These are phyloP conservation scores for Penicillium verrucosum DNA, from an alignment of 2,329 filamentous ascomycete genomes.

Conservation along the genomic window DNA sequence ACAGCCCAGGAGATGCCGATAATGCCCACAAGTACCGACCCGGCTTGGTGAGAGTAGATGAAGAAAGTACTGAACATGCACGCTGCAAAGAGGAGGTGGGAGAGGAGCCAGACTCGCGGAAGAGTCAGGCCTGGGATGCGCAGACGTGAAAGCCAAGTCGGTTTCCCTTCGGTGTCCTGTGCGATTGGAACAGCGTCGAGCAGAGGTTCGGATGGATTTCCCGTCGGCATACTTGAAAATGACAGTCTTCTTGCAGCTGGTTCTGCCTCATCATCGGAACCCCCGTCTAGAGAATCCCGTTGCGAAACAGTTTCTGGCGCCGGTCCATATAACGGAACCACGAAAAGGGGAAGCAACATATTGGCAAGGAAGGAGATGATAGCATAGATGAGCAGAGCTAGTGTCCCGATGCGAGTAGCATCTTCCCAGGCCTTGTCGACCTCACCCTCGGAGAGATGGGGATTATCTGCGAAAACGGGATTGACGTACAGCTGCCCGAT, in stretches of 20 bases:
- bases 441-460: conserved; percentile 70
- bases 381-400: conserved; percentile 84
- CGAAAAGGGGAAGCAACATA: conserved; percentile 78
- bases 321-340: conserved; percentile 69
- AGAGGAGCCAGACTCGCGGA: conserved; percentile 80
- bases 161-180: conserved; percentile 15
- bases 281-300: neutral
- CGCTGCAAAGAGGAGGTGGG: conserved; percentile 75
- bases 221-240: conserved; percentile 33
- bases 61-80: conserved; percentile 83
- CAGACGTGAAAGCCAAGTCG: conserved; percentile 56
- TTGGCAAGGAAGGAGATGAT: conserved; percentile 79
- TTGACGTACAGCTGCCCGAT: conserved; percentile 91
- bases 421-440: conserved; percentile 78
- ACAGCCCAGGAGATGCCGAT: conserved; percentile 91
- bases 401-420: conserved; percentile 81
- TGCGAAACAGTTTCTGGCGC: conserved; percentile 7
- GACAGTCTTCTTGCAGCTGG: conserved; percentile 29
- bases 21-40: conserved; percentile 73
- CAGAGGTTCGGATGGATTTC: conserved; percentile 31
- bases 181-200: conserved; percentile 20
- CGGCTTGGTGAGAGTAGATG: conserved; percentile 66
- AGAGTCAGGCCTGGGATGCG: conserved; percentile 82
- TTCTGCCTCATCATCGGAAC: conserved; percentile 15
- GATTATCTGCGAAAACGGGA: conserved; percentile 72